Conservation (phyloP, 257 asterid genomes). For the Solanum lignicaule region DNA sequence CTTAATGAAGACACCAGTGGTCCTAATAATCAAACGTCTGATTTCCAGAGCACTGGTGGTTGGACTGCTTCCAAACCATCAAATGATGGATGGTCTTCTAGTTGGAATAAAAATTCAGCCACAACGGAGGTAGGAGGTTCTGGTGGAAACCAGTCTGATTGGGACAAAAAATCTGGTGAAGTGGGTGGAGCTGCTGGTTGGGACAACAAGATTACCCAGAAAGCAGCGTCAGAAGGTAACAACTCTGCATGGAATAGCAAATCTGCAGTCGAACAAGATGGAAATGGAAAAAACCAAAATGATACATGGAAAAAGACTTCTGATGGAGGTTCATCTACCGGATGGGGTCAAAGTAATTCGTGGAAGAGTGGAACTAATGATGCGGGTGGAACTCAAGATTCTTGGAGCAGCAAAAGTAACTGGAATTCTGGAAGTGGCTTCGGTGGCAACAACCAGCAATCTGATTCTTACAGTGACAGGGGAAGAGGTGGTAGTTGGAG, state of each 20-base stretch:
- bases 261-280: not conserved
- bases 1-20: not conserved
- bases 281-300: not conserved
- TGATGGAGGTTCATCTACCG: conserved; percentile 42
- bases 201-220: conserved; percentile 16
- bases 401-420: conserved; percentile 57
- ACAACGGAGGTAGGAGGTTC: conserved; percentile 19
- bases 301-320: conserved; percentile 19
- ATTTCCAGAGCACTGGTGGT: conserved; percentile 17
- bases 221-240: conserved; percentile 16
- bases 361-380: conserved; percentile 25
- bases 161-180: conserved; percentile 15
- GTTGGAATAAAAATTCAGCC: conserved; percentile 29
- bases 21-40: conserved; percentile 6
- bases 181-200: conserved; percentile 21
- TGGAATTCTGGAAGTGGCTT: conserved; percentile 53
- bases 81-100: conserved; percentile 16
- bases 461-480: conserved; percentile 24
- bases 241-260: not conserved
- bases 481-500: conserved; percentile 72
- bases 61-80: conserved; percentile 20
- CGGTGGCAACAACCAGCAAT: conserved; percentile 33
- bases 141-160: conserved; percentile 16
- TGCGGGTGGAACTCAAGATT: conserved; percentile 35
- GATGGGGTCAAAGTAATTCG: conserved; percentile 78